phyloP scores from a whole-genome alignment of 1,284 basidiomycete genomes.

The Fomitiporia mediterranea region DNA sequence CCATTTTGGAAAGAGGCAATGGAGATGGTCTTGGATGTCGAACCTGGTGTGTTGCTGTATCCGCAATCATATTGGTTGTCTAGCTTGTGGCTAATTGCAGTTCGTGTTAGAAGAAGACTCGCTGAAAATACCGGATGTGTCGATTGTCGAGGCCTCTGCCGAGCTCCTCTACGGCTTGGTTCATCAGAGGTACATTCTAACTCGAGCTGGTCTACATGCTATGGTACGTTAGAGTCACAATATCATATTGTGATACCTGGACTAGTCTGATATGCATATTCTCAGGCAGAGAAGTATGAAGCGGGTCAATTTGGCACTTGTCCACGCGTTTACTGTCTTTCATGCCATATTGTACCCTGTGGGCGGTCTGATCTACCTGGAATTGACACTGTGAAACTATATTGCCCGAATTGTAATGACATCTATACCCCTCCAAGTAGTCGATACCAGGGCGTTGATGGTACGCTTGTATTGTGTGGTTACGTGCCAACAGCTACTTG shows the following conservation, averaged over 20 bases:
- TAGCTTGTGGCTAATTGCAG: background rate
- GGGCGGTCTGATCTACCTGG: slow-evolving; percentile 95
- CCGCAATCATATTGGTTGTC: slow-evolving; percentile 11
- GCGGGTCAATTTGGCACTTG: slow-evolving; percentile 90
- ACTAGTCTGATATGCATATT: slow-evolving; percentile 25
- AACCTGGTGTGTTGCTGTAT: slow-evolving; percentile 75
- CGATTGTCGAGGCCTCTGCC: slow-evolving; percentile 96
- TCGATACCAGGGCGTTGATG: slow-evolving; percentile 95
- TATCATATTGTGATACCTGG: slow-evolving; percentile 20
- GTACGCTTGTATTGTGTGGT: slow-evolving; percentile 40
- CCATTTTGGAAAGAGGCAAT: slow-evolving; percentile 99
- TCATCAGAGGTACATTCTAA: slow-evolving; percentile 96
- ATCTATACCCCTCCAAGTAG: slow-evolving; percentile 95
- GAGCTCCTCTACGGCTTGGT: slow-evolving; percentile 97
- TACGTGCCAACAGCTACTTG: background rate
- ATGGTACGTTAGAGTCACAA: slow-evolving; percentile 63
- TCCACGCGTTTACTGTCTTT: slow-evolving; percentile 92
- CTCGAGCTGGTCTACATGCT: slow-evolving; percentile 86
- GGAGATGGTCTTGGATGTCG: slow-evolving; percentile 99
- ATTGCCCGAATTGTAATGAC: slow-evolving; percentile 98
- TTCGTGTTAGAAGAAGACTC: slow-evolving; percentile 78
- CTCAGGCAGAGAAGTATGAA: slow-evolving; percentile 94
- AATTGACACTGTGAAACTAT: slow-evolving; percentile 98
- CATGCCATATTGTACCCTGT: slow-evolving; percentile 89
- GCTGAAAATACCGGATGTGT: slow-evolving; percentile 89